Conservation (phyloP, 768 basidiomycete genomes). For the Leucogyrophana mollusca region DNA sequence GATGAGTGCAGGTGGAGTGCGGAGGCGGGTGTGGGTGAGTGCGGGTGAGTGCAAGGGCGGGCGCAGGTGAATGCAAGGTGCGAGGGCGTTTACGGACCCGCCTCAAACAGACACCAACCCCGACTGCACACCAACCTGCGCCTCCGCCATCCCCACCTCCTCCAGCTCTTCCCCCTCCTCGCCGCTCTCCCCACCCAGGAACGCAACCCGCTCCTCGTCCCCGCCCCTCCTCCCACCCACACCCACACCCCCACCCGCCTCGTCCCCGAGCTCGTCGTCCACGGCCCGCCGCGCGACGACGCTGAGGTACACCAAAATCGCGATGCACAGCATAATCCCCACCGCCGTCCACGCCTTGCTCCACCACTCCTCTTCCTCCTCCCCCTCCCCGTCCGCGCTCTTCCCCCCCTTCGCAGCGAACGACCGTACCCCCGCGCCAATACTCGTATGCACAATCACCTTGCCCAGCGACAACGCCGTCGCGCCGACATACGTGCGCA, state of each 20-base stretch:
- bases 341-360: constrained; percentile 60
- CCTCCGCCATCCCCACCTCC: constrained; percentile 49
- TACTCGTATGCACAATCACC: constrained; percentile 85
- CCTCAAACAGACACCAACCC: too few relatives aligned
- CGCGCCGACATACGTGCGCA: constrained; percentile 75
- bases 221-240: constrained; percentile 23
- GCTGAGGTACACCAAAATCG: constrained; percentile 77
- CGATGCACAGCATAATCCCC: constrained; percentile 70
- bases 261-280: constrained; percentile 52
- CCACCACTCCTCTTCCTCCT: constrained; percentile 43
- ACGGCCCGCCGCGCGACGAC: constrained; percentile 74
- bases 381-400: constrained; percentile 27
- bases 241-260: constrained; percentile 29
- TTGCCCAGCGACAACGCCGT: constrained; percentile 87
- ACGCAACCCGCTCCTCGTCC: constrained; percentile 53
- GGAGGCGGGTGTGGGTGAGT: too few relatives aligned
- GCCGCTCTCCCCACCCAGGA: constrained; percentile 38
- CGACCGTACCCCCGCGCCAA: constrained; percentile 84
- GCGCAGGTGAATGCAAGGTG: too few relatives aligned
- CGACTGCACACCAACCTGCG: too few relatives aligned
- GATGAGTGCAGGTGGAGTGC: too few relatives aligned
- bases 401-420: constrained; percentile 62
- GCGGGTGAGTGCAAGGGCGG: too few relatives aligned
- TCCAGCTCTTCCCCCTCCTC: constrained; percentile 21
- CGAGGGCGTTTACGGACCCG: too few relatives aligned